Percentiles rank a stretch among this genome's conserved stretches.
Conservation (phyloP, 179 eudicot species). For the Silene coronaria region DNA sequence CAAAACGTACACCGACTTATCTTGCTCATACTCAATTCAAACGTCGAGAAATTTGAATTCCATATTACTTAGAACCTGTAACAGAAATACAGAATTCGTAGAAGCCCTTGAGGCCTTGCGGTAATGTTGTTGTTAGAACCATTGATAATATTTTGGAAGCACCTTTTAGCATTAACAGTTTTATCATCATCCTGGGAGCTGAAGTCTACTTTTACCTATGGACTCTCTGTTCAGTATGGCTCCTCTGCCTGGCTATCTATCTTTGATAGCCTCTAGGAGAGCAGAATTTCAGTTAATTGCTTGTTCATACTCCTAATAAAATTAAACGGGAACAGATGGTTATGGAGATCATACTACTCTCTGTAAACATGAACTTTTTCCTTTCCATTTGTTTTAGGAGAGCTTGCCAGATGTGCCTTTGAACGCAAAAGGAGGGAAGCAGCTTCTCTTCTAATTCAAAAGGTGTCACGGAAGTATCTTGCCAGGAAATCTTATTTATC, state of each 20-base stretch:
- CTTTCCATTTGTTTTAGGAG: constrained; percentile 35
- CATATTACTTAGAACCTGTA: background rate
- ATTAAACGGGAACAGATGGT: no score
- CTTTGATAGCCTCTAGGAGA: background rate
- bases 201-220: background rate
- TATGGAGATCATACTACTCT: background rate
- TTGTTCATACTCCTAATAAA: background rate
- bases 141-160: background rate
- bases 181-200: background rate
- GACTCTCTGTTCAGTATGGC: background rate
- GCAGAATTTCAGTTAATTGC: background rate
- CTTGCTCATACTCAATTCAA: constrained; percentile 1
- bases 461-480: constrained; percentile 47
- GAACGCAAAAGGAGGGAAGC: constrained; percentile 51
- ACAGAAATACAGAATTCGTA: no score
- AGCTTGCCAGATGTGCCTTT: constrained; percentile 44
- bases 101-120: background rate
- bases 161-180: background rate
- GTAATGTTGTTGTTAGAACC: background rate
- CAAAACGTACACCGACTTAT: background rate
- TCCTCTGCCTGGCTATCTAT: background rate
- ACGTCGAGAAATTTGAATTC: constrained; percentile 1
- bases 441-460: constrained; percentile 68
- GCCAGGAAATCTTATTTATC: constrained; percentile 49
- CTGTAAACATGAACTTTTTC: constrained; percentile 14